Percentiles rank a stretch among this genome's conserved stretches.
Conservation (phyloP, 2,329 filamentous ascomycete species). For the Chaetomium sp. region DNA sequence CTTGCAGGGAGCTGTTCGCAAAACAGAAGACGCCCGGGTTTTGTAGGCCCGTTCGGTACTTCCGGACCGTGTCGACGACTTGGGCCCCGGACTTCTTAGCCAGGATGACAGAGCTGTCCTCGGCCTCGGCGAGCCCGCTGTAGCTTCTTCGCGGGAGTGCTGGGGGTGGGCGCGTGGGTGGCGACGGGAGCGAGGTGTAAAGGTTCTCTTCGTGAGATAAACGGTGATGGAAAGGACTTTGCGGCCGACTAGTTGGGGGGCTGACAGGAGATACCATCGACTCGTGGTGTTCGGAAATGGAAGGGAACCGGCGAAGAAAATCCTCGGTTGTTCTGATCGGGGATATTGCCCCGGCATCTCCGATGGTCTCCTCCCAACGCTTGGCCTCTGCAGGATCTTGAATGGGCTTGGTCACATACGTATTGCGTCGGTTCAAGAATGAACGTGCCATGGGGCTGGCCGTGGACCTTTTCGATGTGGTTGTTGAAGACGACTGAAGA, state of each 20-base stretch:
- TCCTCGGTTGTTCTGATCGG: conserved; percentile 77
- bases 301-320: conserved; percentile 79
- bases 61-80: conserved; percentile 42
- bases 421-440: conserved; percentile 45
- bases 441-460: conserved; percentile 32
- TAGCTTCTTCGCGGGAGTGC: conserved; percentile 73
- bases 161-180: conserved; percentile 68
- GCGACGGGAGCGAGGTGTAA: conserved; percentile 53
- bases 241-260: conserved; percentile 21
- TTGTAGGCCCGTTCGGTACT: conserved; percentile 68
- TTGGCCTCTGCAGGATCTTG: conserved; percentile 75
- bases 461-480: conserved; percentile 24
- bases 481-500: conserved; percentile 48
- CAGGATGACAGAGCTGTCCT: conserved; percentile 46
- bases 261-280: conserved; percentile 56
- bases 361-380: conserved; percentile 76
- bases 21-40: conserved; percentile 88
- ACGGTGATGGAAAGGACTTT: conserved; percentile 25
- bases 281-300: conserved; percentile 63
- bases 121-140: conserved; percentile 64
- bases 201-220: conserved; percentile 39
- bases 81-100: conserved; percentile 39
- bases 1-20: conserved; percentile 88
- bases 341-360: conserved; percentile 52
- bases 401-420: conserved; percentile 64